Base-by-base conservation (phyloP, 2,329 filamentous ascomycete species). In the Ascocoryne sarcoides region DNA sequence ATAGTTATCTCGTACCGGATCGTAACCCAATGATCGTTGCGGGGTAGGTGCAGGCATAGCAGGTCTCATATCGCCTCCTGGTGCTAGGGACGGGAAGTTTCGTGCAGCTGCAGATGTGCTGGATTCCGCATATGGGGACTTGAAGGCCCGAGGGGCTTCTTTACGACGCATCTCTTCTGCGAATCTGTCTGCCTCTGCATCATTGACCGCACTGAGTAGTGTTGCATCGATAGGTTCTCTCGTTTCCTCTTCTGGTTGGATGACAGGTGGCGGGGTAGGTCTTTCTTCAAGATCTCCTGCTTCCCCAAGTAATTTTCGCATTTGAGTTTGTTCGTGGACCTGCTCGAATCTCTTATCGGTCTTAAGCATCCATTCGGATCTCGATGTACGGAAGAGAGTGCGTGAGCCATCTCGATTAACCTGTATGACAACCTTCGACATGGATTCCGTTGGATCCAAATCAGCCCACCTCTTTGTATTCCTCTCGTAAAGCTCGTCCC, bases 1-100 rank as follows among this genome's bases (percentile, higher is more conserved):
- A n/a, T n/a, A n/a, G 5, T 32, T 33, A 32, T 53, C 49, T 8
- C 47, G 41, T 16, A 53, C 52, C 23, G 52, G 51, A 31, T 53
- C 51, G 23, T 54, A 54, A 5, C 45, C 46, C n/a, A 35, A 37
- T 30, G 39, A 40, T 37, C 42, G 36, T 19, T 39, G 47, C 21
- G 48, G 37, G 14, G 42, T 40, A 18, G 40, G 44, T 20, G 39
- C 32, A 14, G 34, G 10, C 17, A 36, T 26, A 5, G 36, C 12
- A 12, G 23, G 7, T 26, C 12, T 7, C 12, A 7, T 7, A 7
- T 26, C 7, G 7, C 23, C 23, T n/a, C n/a, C n/a, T n/a, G n/a
- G n/a, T n/a, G n/a, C n/a, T n/a, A n/a, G n/a, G n/a, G n/a, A n/a
- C n/a, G n/a, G n/a, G n/a, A n/a, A n/a, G n/a, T n/a, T n/a, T 12